Base-by-base conservation (phyloP, 805 yeast species). In the Groenewaldozyma salmanticensis region DNA sequence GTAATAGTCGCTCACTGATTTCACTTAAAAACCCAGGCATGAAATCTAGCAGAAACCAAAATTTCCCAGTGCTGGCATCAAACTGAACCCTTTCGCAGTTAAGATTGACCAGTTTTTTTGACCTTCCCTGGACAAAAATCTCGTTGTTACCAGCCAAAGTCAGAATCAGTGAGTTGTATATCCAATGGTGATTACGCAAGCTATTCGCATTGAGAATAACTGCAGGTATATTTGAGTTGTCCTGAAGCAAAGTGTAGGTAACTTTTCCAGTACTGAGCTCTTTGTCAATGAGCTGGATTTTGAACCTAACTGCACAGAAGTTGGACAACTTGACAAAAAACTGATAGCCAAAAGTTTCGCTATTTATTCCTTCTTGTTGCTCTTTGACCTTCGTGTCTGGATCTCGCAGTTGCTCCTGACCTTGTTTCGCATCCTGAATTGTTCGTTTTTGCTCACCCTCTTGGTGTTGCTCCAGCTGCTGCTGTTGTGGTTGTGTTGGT, bases 331-430 rank as follows among this genome's bases (percentile, higher is more conserved):
- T 43, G 3, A 45, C 50, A 34, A 61, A 54, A 11, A 51, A 37
- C 27, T 40, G 44, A 43, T 61, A 60, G 36, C 58, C 63, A 27
- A 56, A 53, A n/a, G n/a, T n/a, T n/a, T n/a, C n/a, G n/a, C n/a
- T n/a, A n/a, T n/a, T n/a, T n/a, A n/a, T n/a, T n/a, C n/a, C n/a
- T n/a, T n/a, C n/a, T n/a, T n/a, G n/a, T n/a, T n/a, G n/a, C 27
- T 38, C 35, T 2, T 20, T 20, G 4, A 33, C 13, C 24, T 5
- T 18, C 9, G 16, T 16, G 9, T 33, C 37, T 5, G 13, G 21
- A 11, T n/a, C n/a, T 15, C 9, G 16, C n/a, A 6, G 7, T 31
- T 13, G 34, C 29, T 27, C 13, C 15, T 15, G 16, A 7, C 13
- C 7, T 5, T 31, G 6, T 6, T 6, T n/a, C 21, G 21, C 19